Evolutionary conservation across 2,329 filamentous ascomycete species (phyloP).

Genomic region (Lecanicillium sp.): DNA sequence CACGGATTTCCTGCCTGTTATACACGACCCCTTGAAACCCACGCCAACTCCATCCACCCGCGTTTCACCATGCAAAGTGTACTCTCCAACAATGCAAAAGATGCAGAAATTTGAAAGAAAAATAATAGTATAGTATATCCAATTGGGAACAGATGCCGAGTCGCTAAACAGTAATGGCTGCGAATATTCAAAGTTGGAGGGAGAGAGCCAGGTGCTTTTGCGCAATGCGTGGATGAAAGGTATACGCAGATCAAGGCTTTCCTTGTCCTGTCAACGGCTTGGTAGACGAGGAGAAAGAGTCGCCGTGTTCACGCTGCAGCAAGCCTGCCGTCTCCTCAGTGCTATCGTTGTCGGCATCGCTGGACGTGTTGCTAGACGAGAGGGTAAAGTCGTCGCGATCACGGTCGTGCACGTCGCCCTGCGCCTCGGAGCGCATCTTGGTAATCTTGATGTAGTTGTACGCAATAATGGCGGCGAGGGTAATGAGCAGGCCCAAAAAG

Average conservation of each 20-base stretch:
- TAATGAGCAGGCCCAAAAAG: conserved; percentile 77
- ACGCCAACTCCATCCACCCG: not conserved
- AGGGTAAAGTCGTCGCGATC: conserved; percentile 26
- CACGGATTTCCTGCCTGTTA: not conserved
- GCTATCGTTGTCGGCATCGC: conserved; percentile 33
- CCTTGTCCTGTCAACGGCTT: too few species aligned
- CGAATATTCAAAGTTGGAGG: too few species aligned
- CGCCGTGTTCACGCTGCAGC: conserved; percentile 21
- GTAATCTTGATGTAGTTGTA: conserved; percentile 95
- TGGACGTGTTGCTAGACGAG: conserved; percentile 27
- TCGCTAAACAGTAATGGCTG: too few species aligned
- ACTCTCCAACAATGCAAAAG: not conserved
- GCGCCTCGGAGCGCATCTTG: conserved; percentile 77
- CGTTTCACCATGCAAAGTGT: too few species aligned
- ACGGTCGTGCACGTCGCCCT: conserved; percentile 37
- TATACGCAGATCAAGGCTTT: too few species aligned
- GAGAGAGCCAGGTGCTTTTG: too few species aligned
- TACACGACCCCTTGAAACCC: not conserved
- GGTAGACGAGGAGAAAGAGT: not conserved
- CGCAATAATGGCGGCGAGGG: conserved; percentile 73
- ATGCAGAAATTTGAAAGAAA: conserved; percentile 1
- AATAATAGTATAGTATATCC: not conserved
- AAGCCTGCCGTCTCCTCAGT: conserved; percentile 39
- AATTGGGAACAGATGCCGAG: too few species aligned
- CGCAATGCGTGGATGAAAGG: too few species aligned